A percentile compares a stretch with the other conserved stretches of the same genome.
Conservation (phyloP, 305 asterid species). For the Striga hermonthica region DNA sequence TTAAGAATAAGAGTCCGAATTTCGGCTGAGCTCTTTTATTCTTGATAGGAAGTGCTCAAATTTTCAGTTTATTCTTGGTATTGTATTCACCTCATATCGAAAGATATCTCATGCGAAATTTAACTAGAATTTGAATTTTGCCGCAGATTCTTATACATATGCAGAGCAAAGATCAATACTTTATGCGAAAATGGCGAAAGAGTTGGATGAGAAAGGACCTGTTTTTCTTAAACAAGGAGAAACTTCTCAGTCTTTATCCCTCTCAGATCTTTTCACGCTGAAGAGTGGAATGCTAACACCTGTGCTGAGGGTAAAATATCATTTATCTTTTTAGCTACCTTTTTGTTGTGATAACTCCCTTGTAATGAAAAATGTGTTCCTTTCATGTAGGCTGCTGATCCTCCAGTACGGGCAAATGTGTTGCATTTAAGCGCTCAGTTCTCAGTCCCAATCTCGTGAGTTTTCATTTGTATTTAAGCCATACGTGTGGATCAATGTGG, state of each 20-base stretch:
- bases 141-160: slow-evolving; percentile 40
- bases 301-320: slow-evolving; percentile 52
- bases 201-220: slow-evolving; percentile 81
- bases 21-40: too few relatives aligned
- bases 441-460: slow-evolving; percentile 86
- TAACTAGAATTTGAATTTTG: slow-evolving; percentile 23
- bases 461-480: slow-evolving; percentile 22
- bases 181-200: slow-evolving; percentile 69
- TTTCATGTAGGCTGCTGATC: slow-evolving; percentile 63
- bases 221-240: slow-evolving; percentile 74
- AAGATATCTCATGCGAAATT: background rate
- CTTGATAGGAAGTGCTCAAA: background rate
- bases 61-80: background rate
- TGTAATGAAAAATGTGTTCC: slow-evolving; percentile 25
- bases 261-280: slow-evolving; percentile 73
- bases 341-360: background rate
- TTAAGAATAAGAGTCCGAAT: background rate
- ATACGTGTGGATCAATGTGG: background rate
- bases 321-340: background rate
- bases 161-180: slow-evolving; percentile 63
- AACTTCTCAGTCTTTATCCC: slow-evolving; percentile 83
- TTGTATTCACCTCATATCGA: slow-evolving; percentile 6
- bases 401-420: slow-evolving; percentile 93
- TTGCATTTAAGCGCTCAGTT: slow-evolving; percentile 62
- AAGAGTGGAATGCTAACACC: slow-evolving; percentile 67